These are phyloP conservation scores for Silene noctiflora DNA, from an alignment of 179 eudicot genomes.

Conservation along the genomic window DNA sequence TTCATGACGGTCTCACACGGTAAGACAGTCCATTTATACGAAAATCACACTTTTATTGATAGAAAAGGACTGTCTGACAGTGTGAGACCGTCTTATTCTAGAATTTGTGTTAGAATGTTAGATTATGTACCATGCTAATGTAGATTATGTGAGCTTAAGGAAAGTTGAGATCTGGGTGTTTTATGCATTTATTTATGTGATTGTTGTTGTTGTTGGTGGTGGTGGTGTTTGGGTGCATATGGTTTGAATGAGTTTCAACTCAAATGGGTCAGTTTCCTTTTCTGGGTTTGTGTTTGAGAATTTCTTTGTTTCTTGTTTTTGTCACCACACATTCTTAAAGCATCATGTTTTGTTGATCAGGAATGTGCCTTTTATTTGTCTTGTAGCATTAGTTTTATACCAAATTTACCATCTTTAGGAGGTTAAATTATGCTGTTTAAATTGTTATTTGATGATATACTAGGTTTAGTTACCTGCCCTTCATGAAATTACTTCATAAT, in stretches of 20 bases:
- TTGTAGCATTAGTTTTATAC: slow-evolving; percentile 13
- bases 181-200: slow-evolving; percentile 10
- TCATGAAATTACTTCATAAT: no score
- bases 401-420: slow-evolving; percentile 8
- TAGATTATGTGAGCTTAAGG: not conserved
- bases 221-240: slow-evolving; percentile 4
- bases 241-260: slow-evolving; percentile 21
- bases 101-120: not conserved
- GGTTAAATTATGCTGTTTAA: slow-evolving; percentile 19
- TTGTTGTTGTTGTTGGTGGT: no score
- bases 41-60: no score
- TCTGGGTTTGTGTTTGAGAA: slow-evolving; percentile 24
- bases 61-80: no score
- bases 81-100: no score
- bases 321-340: slow-evolving; percentile 24
- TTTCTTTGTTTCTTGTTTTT: slow-evolving; percentile 19
- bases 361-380: slow-evolving; percentile 32
- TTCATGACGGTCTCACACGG: no score
- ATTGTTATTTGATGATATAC: not conserved
- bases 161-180: slow-evolving; percentile 56
- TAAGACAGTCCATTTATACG: no score
- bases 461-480: no score
- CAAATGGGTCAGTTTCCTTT: slow-evolving; percentile 37
- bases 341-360: slow-evolving; percentile 35
- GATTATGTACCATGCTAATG: no score